Evolutionary conservation across 768 basidiomycete genomes (phyloP), one percentile per base, ranked within the genome.

Genomic region (Paxillus involutus): DNA sequence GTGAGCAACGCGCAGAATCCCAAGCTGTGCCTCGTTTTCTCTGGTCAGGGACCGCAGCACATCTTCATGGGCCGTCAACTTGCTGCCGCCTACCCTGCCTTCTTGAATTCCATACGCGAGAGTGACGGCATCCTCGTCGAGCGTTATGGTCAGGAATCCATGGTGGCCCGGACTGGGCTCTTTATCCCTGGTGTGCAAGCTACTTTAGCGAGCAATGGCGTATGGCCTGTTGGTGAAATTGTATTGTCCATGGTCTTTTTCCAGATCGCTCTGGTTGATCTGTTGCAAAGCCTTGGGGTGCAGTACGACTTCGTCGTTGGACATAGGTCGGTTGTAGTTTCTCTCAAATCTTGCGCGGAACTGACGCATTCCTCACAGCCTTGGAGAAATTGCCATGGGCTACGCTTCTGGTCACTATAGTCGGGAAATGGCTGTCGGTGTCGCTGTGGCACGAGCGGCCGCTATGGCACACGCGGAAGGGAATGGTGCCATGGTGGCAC

Each of bases 31-130:
- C 55, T 60, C 13, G 62, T 64, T 19, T 66, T 67, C 55, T 54
- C 64, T 24, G 65, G 65, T 16, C 63, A 66, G 51, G 65, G 65
- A 29, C 63, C 65, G 13, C 65, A 67, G 39, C 62, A 65, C 45
- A 63, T 53, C 45, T 57, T 51, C 45, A 66, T 67, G 65, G 65
- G 65, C 35, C 65, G 65, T 42, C 60, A 66, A 42, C 61, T 62
- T 36, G 58, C 61, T 37, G 58, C 58, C 29, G 51, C 24, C 17
- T 63, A 63, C 45, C 58, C 58, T 6, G 57, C 51, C 7, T 67
- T 67, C 56, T 47, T 64, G 5, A 51, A 55, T 24, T 51, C 60
- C 16, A 56, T 67, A 14, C 40, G 52, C 19, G 60, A 56, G 41
- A 63, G 59, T 24, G 65, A 67, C 43, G 58, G 63, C 14, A 55